A percentile compares a stretch with the other conserved stretches of the same genome.
Evolutionary conservation across 805 yeast species (phyloP).

Genomic region (Wickerhamomyces strasburgensis): DNA sequence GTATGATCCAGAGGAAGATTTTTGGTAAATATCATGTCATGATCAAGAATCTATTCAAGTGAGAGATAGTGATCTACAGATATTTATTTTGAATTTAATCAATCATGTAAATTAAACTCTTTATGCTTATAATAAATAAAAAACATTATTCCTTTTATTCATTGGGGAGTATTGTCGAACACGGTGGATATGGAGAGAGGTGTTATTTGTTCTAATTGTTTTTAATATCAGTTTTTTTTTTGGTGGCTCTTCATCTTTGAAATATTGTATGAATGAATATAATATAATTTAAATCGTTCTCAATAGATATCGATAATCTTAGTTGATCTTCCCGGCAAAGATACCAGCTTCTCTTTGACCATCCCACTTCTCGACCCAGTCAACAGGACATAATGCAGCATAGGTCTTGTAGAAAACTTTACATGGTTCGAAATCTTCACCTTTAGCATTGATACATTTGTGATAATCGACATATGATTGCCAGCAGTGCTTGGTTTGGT

Average conservation of each 20-base stretch:
- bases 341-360: conserved; percentile 69
- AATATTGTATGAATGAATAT: background rate
- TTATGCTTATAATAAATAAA: no score
- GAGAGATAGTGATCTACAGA: no score
- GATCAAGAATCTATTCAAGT: no score
- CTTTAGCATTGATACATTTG: conserved; percentile 94
- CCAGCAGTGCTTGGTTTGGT: conserved; percentile 98
- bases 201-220: no score
- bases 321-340: conserved; percentile 46
- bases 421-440: conserved; percentile 98
- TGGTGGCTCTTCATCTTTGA: no score
- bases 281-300: conserved; percentile 1
- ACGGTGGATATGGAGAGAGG: no score
- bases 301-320: background rate
- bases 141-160: no score
- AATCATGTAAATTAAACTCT: no score
- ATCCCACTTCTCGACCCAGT: conserved; percentile 86
- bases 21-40: no score
- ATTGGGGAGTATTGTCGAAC: no score
- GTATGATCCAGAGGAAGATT: conserved; percentile 56
- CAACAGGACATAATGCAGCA: conserved; percentile 78
- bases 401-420: conserved; percentile 89
- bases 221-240: no score
- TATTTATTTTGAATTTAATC: no score
- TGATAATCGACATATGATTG: conserved; percentile 97